Conservation (phyloP, 441 rosid species). For the Rhodomyrtus psidioides region DNA sequence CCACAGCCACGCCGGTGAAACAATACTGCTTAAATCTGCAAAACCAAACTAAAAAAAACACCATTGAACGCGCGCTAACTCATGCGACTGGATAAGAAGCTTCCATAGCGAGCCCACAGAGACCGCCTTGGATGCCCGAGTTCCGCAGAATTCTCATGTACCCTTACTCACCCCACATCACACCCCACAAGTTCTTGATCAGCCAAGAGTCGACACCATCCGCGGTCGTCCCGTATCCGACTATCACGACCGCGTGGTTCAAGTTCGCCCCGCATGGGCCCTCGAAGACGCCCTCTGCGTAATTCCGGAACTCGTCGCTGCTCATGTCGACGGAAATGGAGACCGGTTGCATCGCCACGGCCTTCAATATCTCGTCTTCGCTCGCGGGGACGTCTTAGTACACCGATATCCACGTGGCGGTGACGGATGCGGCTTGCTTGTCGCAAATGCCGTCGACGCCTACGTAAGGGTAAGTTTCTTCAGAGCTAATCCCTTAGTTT, state of each 20-base stretch:
- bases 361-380: not conserved
- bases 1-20: not conserved
- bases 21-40: not conserved
- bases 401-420: not conserved
- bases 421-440: not conserved
- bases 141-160: conserved; percentile 36
- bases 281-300: conserved; percentile 15
- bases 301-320: conserved; percentile 4
- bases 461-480: not conserved
- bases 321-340: not conserved
- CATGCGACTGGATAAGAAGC: conserved; percentile 33
- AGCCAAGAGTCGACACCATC: conserved; percentile 29
- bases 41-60: too few relatives aligned
- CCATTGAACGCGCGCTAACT: not conserved
- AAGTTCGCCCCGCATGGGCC: conserved; percentile 13
- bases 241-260: conserved; percentile 22
- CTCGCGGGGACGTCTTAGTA: not conserved
- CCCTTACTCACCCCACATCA: conserved; percentile 39
- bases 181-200: conserved; percentile 37
- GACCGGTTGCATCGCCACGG: not conserved
- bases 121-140: conserved; percentile 20
- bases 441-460: not conserved
- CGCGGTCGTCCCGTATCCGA: conserved; percentile 23
- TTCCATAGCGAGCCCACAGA: conserved; percentile 32
- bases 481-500: not conserved